Conservation (phyloP, 257 asterid species). For the Petrea volubilis region DNA sequence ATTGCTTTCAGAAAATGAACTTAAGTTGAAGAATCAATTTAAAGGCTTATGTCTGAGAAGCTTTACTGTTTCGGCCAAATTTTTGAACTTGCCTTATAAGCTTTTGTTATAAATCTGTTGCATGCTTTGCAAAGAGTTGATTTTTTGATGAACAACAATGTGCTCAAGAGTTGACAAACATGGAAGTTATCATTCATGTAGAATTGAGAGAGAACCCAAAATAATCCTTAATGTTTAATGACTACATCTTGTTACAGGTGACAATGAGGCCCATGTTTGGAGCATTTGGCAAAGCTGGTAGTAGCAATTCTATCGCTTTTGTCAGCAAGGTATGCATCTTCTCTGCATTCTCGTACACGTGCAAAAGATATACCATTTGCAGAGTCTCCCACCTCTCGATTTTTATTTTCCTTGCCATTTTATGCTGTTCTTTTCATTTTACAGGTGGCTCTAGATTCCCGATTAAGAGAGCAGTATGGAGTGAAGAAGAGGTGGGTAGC, state of each 20-base stretch:
- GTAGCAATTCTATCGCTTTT: constrained; percentile 84
- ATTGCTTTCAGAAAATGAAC: constrained; percentile 9
- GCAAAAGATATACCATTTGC: neutral
- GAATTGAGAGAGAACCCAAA: neutral
- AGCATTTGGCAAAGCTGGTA: constrained; percentile 87
- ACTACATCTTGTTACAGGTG: constrained; percentile 50
- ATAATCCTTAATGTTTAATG: constrained; percentile 1
- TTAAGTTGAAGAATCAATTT: neutral
- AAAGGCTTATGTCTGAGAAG: neutral
- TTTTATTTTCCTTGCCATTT: neutral
- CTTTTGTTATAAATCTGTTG: neutral
- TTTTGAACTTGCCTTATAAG: neutral
- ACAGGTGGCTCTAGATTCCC: constrained; percentile 62
- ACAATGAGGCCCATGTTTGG: constrained; percentile 99
- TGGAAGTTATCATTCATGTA: neutral
- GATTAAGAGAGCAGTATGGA: constrained; percentile 59
- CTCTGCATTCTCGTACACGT: neutral
- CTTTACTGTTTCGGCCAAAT: neutral
- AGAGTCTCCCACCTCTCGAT: neutral
- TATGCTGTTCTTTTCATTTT: neutral
- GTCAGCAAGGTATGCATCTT: constrained; percentile 67
- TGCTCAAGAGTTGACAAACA: neutral
- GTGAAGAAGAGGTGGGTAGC: constrained; percentile 77
- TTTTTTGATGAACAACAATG: too few relatives aligned
- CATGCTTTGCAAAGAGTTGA: neutral